Conservation (phyloP, 768 basidiomycete species). For the Pleurotus citrinopileatus region DNA sequence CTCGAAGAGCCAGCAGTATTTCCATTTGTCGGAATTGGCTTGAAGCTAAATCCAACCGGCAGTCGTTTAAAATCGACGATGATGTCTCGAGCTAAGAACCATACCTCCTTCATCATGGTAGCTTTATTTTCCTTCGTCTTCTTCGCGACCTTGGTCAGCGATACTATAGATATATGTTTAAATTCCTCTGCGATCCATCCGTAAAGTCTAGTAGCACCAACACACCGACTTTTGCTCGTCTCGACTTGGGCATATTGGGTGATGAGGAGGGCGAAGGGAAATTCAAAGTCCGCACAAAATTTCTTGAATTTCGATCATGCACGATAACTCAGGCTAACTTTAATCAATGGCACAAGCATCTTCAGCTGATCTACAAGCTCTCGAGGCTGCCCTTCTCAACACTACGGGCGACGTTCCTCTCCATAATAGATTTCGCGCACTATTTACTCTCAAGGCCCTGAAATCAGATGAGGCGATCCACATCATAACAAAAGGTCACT, state of each 20-base stretch:
- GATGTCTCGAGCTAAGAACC: conserved; percentile 14
- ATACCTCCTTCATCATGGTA: conserved; percentile 75
- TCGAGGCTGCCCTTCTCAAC: conserved; percentile 82
- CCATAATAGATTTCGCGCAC: conserved; percentile 83
- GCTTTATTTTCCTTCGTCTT: conserved; percentile 92
- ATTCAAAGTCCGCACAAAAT: conserved; percentile 52
- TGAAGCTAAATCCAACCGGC: conserved; percentile 58
- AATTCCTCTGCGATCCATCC: conserved; percentile 9
- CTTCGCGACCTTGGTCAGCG: conserved; percentile 91
- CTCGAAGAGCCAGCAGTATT: conserved; percentile 93
- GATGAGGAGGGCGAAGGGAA: conserved; percentile 17
- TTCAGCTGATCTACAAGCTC: conserved; percentile 54
- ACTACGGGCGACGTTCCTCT: conserved; percentile 66
- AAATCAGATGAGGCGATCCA: conserved; percentile 74
- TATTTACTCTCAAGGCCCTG: conserved; percentile 90
- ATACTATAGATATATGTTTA: conserved; percentile 55
- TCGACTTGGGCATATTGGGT: conserved; percentile 80
- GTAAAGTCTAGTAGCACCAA: conserved; percentile 13
- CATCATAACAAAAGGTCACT: conserved; percentile 80
- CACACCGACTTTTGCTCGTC: conserved; percentile 84
- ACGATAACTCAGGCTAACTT: conserved; percentile 24
- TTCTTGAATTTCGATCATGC: conserved; percentile 24
- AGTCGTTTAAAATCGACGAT: not conserved
- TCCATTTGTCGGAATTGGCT: conserved; percentile 83
- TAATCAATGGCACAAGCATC: conserved; percentile 32